phyloP scores from a whole-genome alignment of 1,284 basidiomycete species.

The Pseudozyma sp. region DNA sequence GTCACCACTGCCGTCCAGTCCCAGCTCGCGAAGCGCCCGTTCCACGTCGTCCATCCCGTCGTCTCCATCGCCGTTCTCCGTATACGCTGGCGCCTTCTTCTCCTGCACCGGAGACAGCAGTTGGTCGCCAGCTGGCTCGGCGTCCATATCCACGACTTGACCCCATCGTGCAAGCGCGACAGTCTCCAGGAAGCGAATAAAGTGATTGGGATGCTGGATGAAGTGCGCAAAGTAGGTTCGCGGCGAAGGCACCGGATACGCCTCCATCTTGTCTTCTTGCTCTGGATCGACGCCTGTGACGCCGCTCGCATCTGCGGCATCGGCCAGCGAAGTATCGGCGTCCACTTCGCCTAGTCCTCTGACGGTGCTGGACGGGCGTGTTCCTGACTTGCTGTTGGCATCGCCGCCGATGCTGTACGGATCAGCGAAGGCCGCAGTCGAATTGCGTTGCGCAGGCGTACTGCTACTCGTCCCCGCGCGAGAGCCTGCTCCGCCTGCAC shows the following conservation, averaged over 20 bases:
- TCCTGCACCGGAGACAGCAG: slow-evolving; percentile 7
- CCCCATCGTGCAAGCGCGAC: slow-evolving; percentile 85
- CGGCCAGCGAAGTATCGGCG: slow-evolving; percentile 6
- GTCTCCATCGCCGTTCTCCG: slow-evolving; percentile 5
- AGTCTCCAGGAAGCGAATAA: slow-evolving; percentile 88
- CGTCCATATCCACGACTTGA: slow-evolving; percentile 75
- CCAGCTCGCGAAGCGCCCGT: slow-evolving; percentile 28
- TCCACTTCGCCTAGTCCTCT: slow-evolving; percentile 14
- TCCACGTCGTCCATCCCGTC: slow-evolving; percentile 26
- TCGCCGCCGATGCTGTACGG: slow-evolving; percentile 27
- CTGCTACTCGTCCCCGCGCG: slow-evolving; percentile 11
- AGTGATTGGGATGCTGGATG: slow-evolving; percentile 85
- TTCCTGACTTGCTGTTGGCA: background rate
- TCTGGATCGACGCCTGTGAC: slow-evolving; percentile 6
- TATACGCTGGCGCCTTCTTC: slow-evolving; percentile 21
- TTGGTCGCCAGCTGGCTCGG: slow-evolving; percentile 7
- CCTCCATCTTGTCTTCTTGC: slow-evolving; percentile 24
- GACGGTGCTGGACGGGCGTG: slow-evolving; percentile 24
- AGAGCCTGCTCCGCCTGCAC: slow-evolving; percentile 1
- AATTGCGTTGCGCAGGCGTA: slow-evolving; percentile 36
- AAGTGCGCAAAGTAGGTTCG: slow-evolving; percentile 92
- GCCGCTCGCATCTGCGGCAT: slow-evolving; percentile 13
- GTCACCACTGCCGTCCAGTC: slow-evolving; percentile 15
- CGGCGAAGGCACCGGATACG: slow-evolving; percentile 79
- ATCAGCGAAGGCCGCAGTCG: slow-evolving; percentile 17